phyloP scores from a whole-genome alignment of 306 rosid genomes.

The Glycine soja region DNA sequence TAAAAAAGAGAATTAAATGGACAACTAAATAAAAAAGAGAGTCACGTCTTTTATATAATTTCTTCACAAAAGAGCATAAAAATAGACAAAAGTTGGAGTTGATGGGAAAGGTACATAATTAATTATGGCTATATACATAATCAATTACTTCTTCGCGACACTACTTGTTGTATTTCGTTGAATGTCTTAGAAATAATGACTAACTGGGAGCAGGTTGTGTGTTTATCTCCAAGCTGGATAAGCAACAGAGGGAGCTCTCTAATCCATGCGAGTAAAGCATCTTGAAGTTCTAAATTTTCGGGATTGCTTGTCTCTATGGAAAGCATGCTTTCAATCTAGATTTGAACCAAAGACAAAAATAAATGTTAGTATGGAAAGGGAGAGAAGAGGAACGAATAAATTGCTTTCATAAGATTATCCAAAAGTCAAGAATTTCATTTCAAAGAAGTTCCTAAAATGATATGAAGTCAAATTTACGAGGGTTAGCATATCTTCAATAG shows the following conservation, averaged over 20 bases:
- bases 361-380: not conserved
- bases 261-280: slow-evolving; percentile 67
- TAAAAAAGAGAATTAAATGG: too few species aligned
- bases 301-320: slow-evolving; percentile 57
- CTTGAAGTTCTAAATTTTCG: slow-evolving; percentile 59
- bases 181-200: slow-evolving; percentile 36
- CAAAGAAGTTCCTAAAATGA: slow-evolving; percentile 3
- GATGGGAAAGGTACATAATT: too few species aligned
- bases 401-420: slow-evolving; percentile 29
- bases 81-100: too few species aligned
- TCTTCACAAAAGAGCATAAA: too few species aligned
- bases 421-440: slow-evolving; percentile 31
- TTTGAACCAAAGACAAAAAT: slow-evolving; percentile 40
- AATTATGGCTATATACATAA: too few species aligned
- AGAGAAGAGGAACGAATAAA: slow-evolving; percentile 17
- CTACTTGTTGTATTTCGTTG: too few species aligned
- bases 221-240: slow-evolving; percentile 70
- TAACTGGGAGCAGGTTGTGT: slow-evolving; percentile 71
- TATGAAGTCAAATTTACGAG: slow-evolving; percentile 64
- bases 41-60: too few species aligned
- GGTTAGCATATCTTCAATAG: slow-evolving; percentile 73
- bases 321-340: slow-evolving; percentile 56
- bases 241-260: slow-evolving; percentile 76
- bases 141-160: too few species aligned
- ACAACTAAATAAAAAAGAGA: too few species aligned